Conservation (phyloP, 2,329 filamentous ascomycete species). For the Cytospora chrysosperma region DNA sequence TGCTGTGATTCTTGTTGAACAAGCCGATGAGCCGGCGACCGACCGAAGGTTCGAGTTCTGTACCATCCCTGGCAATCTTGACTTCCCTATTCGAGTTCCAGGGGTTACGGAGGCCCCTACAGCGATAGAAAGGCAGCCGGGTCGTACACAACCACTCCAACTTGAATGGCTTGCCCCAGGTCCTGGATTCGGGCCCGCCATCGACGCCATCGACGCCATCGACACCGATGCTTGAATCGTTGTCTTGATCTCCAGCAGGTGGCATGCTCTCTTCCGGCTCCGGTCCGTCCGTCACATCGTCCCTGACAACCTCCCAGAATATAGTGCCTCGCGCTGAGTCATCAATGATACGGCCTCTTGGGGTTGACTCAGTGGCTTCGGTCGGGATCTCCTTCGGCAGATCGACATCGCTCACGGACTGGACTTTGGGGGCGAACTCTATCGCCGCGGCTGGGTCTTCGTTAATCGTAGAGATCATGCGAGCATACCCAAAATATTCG, state of each 20-base stretch:
- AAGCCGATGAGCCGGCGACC: constrained; percentile 75
- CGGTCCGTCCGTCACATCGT: constrained; percentile 34
- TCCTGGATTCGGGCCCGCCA: constrained; percentile 52
- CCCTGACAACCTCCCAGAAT: constrained; percentile 83
- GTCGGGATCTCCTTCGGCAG: constrained; percentile 78
- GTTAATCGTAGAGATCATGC: constrained; percentile 83
- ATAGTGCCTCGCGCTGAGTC: constrained; percentile 93
- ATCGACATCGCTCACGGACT: constrained; percentile 59
- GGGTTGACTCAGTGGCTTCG: constrained; percentile 72
- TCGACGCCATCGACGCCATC: constrained; percentile 38
- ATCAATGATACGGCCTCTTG: constrained; percentile 84
- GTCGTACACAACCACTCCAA: constrained; percentile 87
- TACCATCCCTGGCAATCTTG: constrained; percentile 93
- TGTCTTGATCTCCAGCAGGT: constrained; percentile 44
- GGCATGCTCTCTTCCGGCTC: constrained; percentile 46
- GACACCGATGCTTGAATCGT: constrained; percentile 37
- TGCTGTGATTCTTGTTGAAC: constrained; percentile 56
- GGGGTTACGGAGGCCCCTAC: constrained; percentile 81
- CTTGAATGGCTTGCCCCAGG: constrained; percentile 88
- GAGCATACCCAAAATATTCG: constrained; percentile 93
- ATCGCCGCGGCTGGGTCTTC: constrained; percentile 70
- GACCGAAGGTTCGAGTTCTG: constrained; percentile 81
- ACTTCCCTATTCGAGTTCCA: constrained; percentile 96
- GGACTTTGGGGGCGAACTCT: constrained; percentile 65
- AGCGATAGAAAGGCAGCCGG: constrained; percentile 83